phyloP scores from a whole-genome alignment of 208 protist genomes.

The Trypanosoma lewisi region DNA sequence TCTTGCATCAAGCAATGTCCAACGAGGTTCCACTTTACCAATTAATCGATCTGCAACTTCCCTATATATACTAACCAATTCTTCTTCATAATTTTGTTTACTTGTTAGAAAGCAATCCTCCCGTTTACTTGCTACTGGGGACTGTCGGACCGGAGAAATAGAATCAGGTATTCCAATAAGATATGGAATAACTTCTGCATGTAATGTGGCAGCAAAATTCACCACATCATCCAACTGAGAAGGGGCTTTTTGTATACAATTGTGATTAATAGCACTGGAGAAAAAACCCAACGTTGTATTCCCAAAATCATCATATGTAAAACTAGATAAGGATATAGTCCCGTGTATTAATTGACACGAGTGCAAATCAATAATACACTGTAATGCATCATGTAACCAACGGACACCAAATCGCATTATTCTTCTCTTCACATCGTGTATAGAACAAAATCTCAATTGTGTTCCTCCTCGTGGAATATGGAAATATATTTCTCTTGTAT shows the following conservation, averaged over 20 bases:
- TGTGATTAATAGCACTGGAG: conserved; percentile 22
- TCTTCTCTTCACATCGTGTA: conserved; percentile 48
- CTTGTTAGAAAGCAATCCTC: neutral
- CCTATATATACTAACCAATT: conserved; percentile 40
- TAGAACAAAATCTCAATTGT: conserved; percentile 64
- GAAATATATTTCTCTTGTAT: conserved; percentile 47
- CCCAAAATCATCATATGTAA: conserved; percentile 80
- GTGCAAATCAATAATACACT: conserved; percentile 64
- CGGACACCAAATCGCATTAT: conserved; percentile 48
- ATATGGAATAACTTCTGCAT: conserved; percentile 48
- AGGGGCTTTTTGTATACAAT: conserved; percentile 3
- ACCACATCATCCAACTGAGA: conserved; percentile 24
- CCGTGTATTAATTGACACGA: conserved; percentile 57
- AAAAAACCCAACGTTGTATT: conserved; percentile 66
- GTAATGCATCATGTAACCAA: conserved; percentile 67
- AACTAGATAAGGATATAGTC: conserved; percentile 47
- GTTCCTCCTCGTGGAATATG: conserved; percentile 64
- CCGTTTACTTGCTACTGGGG: neutral
- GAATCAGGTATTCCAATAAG: conserved; percentile 7
- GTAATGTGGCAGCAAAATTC: conserved; percentile 26
- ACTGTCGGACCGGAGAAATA: neutral
- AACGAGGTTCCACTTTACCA: conserved; percentile 53
- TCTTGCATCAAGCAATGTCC: conserved; percentile 52
- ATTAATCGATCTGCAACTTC: conserved; percentile 61
- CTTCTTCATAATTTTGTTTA: conserved; percentile 13